A percentile compares a stretch with the other conserved stretches of the same genome.
Evolutionary conservation across 2,329 filamentous ascomycete species (phyloP).

Genomic region (Pestalotiopsis sp.): DNA sequence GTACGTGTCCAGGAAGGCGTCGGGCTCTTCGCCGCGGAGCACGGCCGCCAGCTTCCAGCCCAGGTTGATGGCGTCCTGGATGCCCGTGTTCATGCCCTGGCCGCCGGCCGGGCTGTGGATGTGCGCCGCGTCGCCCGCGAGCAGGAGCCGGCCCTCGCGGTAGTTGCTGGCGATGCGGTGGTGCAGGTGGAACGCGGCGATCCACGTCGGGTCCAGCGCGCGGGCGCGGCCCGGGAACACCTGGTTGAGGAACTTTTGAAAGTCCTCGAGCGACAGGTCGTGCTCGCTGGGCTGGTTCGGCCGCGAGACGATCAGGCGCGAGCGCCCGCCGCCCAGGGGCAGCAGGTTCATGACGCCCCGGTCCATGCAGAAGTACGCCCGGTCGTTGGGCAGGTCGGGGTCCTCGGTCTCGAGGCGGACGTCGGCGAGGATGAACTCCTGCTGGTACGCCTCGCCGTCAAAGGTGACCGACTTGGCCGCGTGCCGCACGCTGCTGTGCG

Average conservation of each 20-base stretch:
- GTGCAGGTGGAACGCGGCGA: slow-evolving; percentile 49
- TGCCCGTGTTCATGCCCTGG: slow-evolving; percentile 61
- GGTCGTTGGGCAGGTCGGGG: slow-evolving; percentile 16
- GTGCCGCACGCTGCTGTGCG: slow-evolving; percentile 45
- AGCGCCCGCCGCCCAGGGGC: slow-evolving; percentile 27
- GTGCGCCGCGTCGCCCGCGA: slow-evolving; percentile 61
- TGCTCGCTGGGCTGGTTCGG: slow-evolving; percentile 20
- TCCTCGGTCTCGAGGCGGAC: slow-evolving; percentile 30
- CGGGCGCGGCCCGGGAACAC: slow-evolving; percentile 32
- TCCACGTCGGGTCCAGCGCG: slow-evolving; percentile 38
- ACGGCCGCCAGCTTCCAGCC: slow-evolving; percentile 57
- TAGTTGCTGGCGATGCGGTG: slow-evolving; percentile 40
- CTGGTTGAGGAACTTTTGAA: slow-evolving; percentile 31
- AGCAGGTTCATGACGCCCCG: slow-evolving; percentile 38
- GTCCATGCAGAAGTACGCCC: slow-evolving; percentile 33
- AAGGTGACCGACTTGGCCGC: slow-evolving; percentile 38
- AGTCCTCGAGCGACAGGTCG: slow-evolving; percentile 30
- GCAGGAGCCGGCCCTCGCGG: slow-evolving; percentile 50
- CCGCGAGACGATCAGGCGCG: slow-evolving; percentile 31
- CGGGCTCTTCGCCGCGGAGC: slow-evolving; percentile 31
- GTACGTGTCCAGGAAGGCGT: slow-evolving; percentile 50
- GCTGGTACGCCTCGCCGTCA: slow-evolving; percentile 45
- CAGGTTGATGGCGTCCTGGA: slow-evolving; percentile 57
- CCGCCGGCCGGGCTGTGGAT: slow-evolving; percentile 58
- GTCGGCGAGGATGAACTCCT: slow-evolving; percentile 49